Percentiles rank a stretch among this genome's conserved stretches.
Evolutionary conservation across 2,329 filamentous ascomycete genomes (phyloP).

Genomic region (Parastagonospora avenae): DNA sequence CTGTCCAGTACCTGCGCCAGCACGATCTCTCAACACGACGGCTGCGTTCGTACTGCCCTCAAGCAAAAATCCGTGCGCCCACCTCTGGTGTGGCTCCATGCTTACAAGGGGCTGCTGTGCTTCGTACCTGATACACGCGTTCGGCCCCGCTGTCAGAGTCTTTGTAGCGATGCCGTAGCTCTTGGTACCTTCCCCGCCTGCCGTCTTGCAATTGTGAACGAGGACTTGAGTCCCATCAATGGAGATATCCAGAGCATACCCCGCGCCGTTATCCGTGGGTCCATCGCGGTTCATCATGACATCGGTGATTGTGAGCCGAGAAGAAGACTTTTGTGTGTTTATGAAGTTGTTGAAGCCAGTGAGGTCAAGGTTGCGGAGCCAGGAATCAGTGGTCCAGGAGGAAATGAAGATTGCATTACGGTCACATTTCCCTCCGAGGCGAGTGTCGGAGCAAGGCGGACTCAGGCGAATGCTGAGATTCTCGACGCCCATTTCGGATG

Average conservation of each 20-base stretch:
- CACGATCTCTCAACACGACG: background rate
- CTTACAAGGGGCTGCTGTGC: background rate
- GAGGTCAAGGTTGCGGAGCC: background rate
- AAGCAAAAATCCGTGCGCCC: background rate
- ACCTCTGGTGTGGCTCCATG: background rate
- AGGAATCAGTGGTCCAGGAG: background rate
- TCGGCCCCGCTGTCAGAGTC: background rate
- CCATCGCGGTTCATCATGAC: background rate
- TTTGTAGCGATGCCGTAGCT: background rate
- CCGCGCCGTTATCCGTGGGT: background rate
- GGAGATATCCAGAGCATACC: background rate
- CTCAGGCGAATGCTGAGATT: background rate
- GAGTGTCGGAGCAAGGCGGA: background rate
- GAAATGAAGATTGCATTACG: background rate
- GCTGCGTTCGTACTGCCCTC: background rate
- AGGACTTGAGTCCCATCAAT: background rate
- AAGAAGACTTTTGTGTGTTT: background rate
- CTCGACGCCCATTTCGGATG: background rate
- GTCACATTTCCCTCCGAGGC: background rate
- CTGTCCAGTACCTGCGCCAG: background rate
- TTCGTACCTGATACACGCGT: background rate
- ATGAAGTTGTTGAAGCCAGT: background rate
- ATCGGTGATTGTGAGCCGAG: background rate
- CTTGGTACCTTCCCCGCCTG: background rate
- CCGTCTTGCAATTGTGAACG: background rate